Percentiles rank a stretch among this genome's conserved stretches.
These are phyloP conservation scores for Ambrosia artemisiifolia DNA, from an alignment of 129 eudicot species.

Conservation along the genomic window DNA sequence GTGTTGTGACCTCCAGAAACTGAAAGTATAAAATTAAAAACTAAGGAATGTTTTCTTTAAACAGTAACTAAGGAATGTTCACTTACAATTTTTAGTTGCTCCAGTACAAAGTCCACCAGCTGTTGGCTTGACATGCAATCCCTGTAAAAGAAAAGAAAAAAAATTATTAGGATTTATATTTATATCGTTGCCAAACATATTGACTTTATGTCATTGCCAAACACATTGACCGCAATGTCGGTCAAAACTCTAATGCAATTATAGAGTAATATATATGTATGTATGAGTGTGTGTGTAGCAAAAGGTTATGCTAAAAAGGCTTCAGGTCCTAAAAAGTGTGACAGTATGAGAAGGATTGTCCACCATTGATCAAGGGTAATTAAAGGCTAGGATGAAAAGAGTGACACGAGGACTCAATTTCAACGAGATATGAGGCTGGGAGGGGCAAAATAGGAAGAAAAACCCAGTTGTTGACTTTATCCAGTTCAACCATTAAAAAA, in stretches of 20 bases:
- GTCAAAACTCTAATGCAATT: not conserved
- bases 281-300: no score
- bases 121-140: constrained; percentile 92
- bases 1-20: not conserved
- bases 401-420: no score
- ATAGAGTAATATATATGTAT: not conserved
- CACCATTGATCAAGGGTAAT: no score
- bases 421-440: no score
- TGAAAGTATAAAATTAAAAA: not conserved
- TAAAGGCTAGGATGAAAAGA: no score
- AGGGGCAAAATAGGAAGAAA: no score
- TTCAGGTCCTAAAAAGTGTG: no score
- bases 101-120: constrained; percentile 74
- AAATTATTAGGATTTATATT: not conserved
- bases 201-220: not conserved
- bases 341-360: no score
- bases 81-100: constrained; percentile 57
- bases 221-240: not conserved
- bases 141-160: constrained; percentile 38
- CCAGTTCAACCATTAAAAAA: no score
- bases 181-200: not conserved
- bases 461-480: no score
- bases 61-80: not conserved
- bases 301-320: no score
- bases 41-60: constrained; percentile 23